Conservation (phyloP, 306 rosid species). For the Lupinus albus region DNA sequence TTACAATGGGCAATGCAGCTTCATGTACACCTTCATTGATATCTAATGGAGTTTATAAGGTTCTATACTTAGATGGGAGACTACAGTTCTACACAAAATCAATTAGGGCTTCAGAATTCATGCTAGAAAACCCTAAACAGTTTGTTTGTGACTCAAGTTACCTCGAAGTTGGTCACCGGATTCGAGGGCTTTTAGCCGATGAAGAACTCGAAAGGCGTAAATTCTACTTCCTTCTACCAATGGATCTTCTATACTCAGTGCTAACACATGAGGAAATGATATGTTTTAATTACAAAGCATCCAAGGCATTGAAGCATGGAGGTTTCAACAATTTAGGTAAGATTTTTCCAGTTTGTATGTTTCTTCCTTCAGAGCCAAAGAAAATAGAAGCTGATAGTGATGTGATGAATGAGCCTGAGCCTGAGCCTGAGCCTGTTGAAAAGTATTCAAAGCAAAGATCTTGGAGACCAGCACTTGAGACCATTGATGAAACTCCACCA, state of each 20-base stretch:
- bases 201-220: conserved; percentile 58
- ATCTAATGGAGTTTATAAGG: conserved; percentile 53
- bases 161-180: conserved; percentile 74
- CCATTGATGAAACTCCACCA: conserved; percentile 71
- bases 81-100: conserved; percentile 54
- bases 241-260: conserved; percentile 87
- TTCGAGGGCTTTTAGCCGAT: conserved; percentile 75
- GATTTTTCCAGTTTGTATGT: conserved; percentile 72
- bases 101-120: conserved; percentile 70
- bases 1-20: conserved; percentile 70
- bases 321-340: conserved; percentile 57
- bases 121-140: conserved; percentile 62
- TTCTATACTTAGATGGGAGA: conserved; percentile 61
- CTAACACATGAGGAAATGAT: conserved; percentile 78
- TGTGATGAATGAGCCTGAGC: conserved; percentile 35
- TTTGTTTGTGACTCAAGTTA: conserved; percentile 73
- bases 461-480: conserved; percentile 88
- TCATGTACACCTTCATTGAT: conserved; percentile 70
- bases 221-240: conserved; percentile 79
- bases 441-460: conserved; percentile 73
- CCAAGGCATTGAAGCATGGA: conserved; percentile 58
- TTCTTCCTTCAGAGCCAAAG: conserved; percentile 60
- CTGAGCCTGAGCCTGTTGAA: conserved; percentile 40
- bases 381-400: conserved; percentile 31
- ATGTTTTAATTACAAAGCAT: conserved; percentile 62